Conservation (phyloP, 2,329 filamentous ascomycete species). For the Teratosphaeria epicoccoides region DNA sequence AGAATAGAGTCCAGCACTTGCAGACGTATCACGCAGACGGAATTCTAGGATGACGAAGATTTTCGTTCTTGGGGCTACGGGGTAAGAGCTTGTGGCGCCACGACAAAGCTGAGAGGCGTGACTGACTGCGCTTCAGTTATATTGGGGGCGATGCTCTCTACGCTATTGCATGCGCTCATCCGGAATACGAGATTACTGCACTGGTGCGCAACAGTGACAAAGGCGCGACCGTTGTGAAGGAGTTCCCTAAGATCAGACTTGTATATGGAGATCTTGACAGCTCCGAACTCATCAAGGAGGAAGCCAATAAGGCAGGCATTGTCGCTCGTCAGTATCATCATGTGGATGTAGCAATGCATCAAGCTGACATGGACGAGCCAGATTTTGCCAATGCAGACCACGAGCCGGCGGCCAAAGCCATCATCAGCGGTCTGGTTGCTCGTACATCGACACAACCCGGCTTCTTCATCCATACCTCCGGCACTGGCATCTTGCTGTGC, state of each 20-base stretch:
- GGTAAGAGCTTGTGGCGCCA: not conserved
- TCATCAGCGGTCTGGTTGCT: conserved; percentile 40
- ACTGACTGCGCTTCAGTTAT: conserved; percentile 26
- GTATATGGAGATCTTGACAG: conserved; percentile 43
- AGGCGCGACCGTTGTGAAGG: conserved; percentile 34
- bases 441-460: conserved; percentile 31
- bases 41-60: conserved; percentile 12
- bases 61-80: conserved; percentile 15
- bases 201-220: conserved; percentile 41
- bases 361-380: conserved; percentile 7
- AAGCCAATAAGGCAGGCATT: conserved; percentile 40
- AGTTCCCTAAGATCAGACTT: conserved; percentile 39
- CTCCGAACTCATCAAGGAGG: conserved; percentile 33
- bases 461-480: conserved; percentile 41
- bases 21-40: no score
- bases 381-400: conserved; percentile 40
- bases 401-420: conserved; percentile 34
- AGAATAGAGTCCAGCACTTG: no score
- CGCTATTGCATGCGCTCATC: conserved; percentile 34
- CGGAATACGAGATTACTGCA: conserved; percentile 40
- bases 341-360: not conserved
- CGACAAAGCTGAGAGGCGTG: not conserved
- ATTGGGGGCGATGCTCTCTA: conserved; percentile 37
- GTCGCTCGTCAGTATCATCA: conserved; percentile 31
- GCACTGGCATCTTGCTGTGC: conserved; percentile 46